Percentiles rank a stretch among this genome's conserved stretches.
Evolutionary conservation across 345 rosid species (phyloP).

Genomic region (Aurinia saxatilis): DNA sequence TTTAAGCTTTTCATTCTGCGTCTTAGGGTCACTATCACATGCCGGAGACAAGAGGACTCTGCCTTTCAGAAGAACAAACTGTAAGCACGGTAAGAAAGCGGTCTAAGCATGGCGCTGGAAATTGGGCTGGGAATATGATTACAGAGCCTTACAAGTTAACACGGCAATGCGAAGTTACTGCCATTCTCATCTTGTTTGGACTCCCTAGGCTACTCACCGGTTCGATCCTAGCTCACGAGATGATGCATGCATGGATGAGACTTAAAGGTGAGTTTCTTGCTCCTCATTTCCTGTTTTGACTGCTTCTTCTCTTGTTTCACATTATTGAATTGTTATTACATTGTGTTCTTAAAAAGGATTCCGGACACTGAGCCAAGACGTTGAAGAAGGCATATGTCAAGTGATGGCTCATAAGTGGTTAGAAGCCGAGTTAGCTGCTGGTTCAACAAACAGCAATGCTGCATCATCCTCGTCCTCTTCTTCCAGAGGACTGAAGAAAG

Average conservation of each 20-base stretch:
- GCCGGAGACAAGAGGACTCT: constrained; percentile 98
- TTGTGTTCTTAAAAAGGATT: constrained; percentile 44
- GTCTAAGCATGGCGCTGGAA: constrained; percentile 56
- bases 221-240: constrained; percentile 93
- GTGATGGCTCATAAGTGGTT: constrained; percentile 97
- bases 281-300: not conserved
- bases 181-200: constrained; percentile 90
- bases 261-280: constrained; percentile 53
- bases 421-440: constrained; percentile 44
- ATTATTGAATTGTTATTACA: constrained; percentile 15
- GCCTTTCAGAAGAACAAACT: constrained; percentile 96
- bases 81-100: constrained; percentile 73
- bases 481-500: constrained; percentile 37
- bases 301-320: not conserved
- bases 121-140: constrained; percentile 47
- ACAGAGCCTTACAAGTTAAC: constrained; percentile 79
- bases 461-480: constrained; percentile 44
- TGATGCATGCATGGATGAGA: constrained; percentile 99
- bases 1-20: constrained; percentile 3
- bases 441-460: constrained; percentile 29
- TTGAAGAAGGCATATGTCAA: constrained; percentile 98
- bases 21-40: constrained; percentile 93
- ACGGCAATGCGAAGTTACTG: constrained; percentile 87
- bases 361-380: constrained; percentile 70
- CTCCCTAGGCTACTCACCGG: constrained; percentile 97